phyloP scores from a whole-genome alignment of 1,139 yeast species.

The Blastobotrys elegans region DNA sequence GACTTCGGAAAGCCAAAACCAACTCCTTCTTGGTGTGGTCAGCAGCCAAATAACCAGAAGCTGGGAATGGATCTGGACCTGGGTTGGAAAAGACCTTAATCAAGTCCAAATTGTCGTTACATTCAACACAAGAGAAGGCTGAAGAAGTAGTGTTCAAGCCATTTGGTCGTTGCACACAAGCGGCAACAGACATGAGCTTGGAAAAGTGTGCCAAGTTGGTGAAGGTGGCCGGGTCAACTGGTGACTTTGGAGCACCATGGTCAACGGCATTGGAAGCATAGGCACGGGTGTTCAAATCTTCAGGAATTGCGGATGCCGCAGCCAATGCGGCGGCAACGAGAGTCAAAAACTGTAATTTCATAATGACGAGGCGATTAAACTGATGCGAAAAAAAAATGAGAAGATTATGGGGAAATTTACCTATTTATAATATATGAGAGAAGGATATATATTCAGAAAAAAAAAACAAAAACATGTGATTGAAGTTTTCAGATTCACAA shows the following conservation, averaged over 20 bases:
- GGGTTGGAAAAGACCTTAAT: conserved; percentile 1
- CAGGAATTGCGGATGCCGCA: neutral
- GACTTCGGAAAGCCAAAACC: conserved; percentile 4
- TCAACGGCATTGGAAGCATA: neutral
- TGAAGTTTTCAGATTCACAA: too few relatives aligned
- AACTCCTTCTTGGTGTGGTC: conserved; percentile 3
- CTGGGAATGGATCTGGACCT: conserved; percentile 1
- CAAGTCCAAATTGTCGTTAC: neutral
- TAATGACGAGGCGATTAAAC: too few relatives aligned
- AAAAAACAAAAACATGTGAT: too few relatives aligned
- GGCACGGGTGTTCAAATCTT: neutral
- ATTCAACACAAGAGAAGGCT: neutral
- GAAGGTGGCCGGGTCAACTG: conserved; percentile 1
- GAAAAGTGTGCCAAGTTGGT: neutral
- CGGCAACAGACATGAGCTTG: conserved; percentile 5
- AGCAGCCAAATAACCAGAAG: conserved; percentile 6
- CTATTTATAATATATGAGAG: too few relatives aligned
- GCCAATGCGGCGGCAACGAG: neutral
- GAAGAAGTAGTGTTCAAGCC: neutral
- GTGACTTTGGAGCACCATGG: neutral
- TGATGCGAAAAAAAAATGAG: too few relatives aligned
- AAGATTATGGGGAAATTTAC: too few relatives aligned
- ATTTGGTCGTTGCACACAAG: conserved; percentile 1
- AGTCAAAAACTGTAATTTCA: neutral
- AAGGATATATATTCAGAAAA: too few relatives aligned